A percentile compares a stretch with the other conserved stretches of the same genome.
Conservation (phyloP, 148 eudicot genomes). For the Silene conica region DNA sequence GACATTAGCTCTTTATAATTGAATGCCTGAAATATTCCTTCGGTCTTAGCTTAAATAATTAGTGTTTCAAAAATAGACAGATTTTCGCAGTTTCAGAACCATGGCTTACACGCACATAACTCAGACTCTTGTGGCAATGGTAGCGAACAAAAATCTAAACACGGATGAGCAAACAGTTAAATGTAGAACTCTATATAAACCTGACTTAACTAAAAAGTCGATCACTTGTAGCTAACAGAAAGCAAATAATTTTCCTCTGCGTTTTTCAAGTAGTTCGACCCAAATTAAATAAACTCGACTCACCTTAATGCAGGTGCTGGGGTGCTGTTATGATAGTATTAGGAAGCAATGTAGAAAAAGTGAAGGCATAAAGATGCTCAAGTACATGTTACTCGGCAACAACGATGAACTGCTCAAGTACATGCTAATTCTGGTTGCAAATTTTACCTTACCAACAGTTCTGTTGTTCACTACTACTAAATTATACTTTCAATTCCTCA, state of each 20-base stretch:
- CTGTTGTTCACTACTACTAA: background rate
- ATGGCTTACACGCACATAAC: background rate
- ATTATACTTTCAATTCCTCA: background rate
- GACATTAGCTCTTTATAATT: too few species aligned
- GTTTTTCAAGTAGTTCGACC: too few species aligned
- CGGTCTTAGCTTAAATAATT: too few species aligned
- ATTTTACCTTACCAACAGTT: background rate
- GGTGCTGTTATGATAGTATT: background rate
- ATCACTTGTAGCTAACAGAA: background rate
- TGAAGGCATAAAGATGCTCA: background rate
- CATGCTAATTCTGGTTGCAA: background rate
- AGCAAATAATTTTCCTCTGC: too few species aligned
- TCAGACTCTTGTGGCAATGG: too few species aligned
- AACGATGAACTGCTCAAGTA: background rate
- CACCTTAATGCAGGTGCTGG: background rate
- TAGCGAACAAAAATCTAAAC: too few species aligned
- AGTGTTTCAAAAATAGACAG: background rate
- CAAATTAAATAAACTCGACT: too few species aligned
- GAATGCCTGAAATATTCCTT: too few species aligned
- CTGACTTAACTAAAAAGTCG: background rate
- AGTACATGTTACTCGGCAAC: background rate
- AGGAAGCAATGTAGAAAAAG: conserved; percentile 9
- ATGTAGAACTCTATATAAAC: background rate
- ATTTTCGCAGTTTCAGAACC: background rate
- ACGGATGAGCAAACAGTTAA: background rate